Evolutionary conservation across 176 grass and related monocot genomes (phyloP).

Genomic region (Elymus sibiricus): DNA sequence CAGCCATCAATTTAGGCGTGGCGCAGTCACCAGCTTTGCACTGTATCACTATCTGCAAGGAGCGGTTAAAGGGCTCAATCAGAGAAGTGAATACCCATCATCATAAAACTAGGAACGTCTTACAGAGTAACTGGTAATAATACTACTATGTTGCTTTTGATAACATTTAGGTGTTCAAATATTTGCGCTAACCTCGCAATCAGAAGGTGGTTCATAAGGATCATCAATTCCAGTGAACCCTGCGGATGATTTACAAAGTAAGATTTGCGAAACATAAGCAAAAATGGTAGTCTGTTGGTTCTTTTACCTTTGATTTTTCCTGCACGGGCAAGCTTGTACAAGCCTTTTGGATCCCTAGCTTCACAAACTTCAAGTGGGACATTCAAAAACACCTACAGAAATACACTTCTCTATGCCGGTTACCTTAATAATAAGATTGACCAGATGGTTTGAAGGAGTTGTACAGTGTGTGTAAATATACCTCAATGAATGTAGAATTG

Average conservation of each 20-base stretch:
- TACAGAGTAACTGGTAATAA: background rate
- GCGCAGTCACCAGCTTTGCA: slow-evolving; percentile 52
- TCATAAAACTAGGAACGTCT: background rate
- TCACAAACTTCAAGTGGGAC: slow-evolving; percentile 78
- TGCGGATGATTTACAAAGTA: slow-evolving; percentile 17
- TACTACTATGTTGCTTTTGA: background rate
- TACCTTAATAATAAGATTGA: background rate
- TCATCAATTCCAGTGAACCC: slow-evolving; percentile 92
- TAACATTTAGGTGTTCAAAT: background rate
- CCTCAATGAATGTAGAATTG: slow-evolving; percentile 14
- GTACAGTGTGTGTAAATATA: background rate
- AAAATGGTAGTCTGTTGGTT: background rate
- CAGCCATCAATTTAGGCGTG: slow-evolving; percentile 61
- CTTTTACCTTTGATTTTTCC: slow-evolving; percentile 85
- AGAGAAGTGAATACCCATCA: background rate
- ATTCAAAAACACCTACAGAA: slow-evolving; percentile 72
- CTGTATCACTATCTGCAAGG: slow-evolving; percentile 71
- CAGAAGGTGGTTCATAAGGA: slow-evolving; percentile 75
- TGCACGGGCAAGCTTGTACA: slow-evolving; percentile 86
- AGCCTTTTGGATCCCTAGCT: slow-evolving; percentile 81
- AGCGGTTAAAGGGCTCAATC: background rate
- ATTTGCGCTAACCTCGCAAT: slow-evolving; percentile 59
- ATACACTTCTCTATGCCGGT: background rate
- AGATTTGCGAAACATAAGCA: background rate
- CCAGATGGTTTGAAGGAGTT: background rate